Base-by-base conservation (phyloP, 2,329 filamentous ascomycete genomes). In the Aspergillus cejpii region DNA sequence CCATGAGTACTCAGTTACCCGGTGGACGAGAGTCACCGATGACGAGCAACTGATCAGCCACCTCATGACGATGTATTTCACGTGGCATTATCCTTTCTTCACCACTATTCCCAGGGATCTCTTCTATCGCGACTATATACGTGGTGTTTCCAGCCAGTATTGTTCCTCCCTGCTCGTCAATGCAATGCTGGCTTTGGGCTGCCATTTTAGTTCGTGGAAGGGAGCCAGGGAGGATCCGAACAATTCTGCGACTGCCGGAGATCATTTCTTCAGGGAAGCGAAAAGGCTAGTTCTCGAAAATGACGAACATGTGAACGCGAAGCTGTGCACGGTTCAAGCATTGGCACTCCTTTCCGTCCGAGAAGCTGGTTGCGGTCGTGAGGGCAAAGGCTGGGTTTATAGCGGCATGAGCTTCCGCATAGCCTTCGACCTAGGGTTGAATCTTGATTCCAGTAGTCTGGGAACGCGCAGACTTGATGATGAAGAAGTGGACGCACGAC, bases 361-460 rank as follows among this genome's bases (percentile, higher is more conserved):
- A 49, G 92, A 98, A 70, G 92, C 91, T 2, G 92, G 92, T 1
- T 97, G 91, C 64, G 91, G 87, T 0, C 79, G 91, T 33, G 92
- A 97, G 68, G 88, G 88, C 29, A 94, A 92, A 66, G 92, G 92
- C 1, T 98, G 92, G 92, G 89, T 96, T 3, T 97, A 97, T 66
- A 95, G 88, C 58, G 91, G 92, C 39, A 96, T 98, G 87, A 92
- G 87, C 59, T 97, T 98, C 64, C 84, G 92, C 36, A 97, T 98
- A 91, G 91, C 90, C 0, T 86, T 85, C 64, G 92, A 98, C 58
- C 79, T 98, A 51, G 92, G 92, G 0, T 74, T 98, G 42, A 94
- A 96, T 59, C 79, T 96, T 14, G 86, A 95, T 59, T 79, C 85
- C 1, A 79, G 80, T 14, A 80, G 80, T 6, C 76, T 87, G 47